These are phyloP conservation scores for Scheffersomyces illinoinensis DNA, from an alignment of 1,139 yeast species.

Conservation along the genomic window DNA sequence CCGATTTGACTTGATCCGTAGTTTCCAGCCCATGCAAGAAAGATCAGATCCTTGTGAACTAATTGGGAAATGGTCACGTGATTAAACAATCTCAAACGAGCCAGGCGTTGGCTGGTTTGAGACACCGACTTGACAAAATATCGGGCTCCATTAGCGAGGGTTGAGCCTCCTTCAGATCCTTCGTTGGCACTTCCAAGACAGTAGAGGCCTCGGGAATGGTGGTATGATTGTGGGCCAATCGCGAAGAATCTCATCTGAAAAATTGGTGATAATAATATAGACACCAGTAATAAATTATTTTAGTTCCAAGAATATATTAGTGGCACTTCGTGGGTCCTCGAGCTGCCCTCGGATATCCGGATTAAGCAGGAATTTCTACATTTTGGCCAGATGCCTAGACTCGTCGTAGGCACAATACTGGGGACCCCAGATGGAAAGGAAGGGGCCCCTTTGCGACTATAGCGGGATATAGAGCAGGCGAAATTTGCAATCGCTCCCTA, in stretches of 20 bases:
- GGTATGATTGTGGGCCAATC: neutral
- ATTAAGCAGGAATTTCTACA: neutral
- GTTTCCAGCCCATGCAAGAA: neutral
- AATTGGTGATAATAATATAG: neutral
- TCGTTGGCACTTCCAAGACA: neutral
- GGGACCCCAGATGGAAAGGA: neutral
- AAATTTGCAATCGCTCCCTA: neutral
- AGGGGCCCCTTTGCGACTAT: neutral
- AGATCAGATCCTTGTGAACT: neutral
- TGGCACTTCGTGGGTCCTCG: neutral
- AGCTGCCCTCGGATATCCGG: neutral
- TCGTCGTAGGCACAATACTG: neutral
- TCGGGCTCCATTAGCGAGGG: neutral
- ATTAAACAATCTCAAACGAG: neutral
- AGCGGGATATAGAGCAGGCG: neutral
- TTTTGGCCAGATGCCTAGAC: neutral
- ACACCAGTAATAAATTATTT: too few relatives aligned
- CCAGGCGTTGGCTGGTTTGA: neutral
- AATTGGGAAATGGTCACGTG: neutral
- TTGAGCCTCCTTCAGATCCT: neutral
- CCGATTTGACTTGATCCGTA: neutral
- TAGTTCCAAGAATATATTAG: too few relatives aligned
- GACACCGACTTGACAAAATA: neutral
- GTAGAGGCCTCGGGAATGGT: neutral
- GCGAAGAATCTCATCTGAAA: neutral